A percentile compares a stretch with the other conserved stretches of the same genome.
Evolutionary conservation across 345 rosid genomes (phyloP).

Genomic region (Linum tenue): DNA sequence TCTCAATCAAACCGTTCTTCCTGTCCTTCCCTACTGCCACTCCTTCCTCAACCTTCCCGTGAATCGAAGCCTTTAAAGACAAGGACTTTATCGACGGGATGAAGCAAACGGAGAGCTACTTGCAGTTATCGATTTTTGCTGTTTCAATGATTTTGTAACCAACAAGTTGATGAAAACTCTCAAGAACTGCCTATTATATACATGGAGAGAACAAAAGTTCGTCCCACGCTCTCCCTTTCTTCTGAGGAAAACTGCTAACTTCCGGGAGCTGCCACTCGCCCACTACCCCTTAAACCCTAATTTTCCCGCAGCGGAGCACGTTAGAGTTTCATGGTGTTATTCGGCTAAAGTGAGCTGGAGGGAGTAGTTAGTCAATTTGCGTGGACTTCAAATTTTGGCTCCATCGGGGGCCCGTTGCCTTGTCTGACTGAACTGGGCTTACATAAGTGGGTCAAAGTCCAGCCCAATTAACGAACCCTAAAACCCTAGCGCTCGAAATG

Average conservation of each 20-base stretch:
- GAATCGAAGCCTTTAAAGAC: not conserved
- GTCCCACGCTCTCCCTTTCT: not conserved
- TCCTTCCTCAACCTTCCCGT: too few relatives aligned
- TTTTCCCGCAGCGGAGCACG: not conserved
- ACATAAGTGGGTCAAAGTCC: not conserved
- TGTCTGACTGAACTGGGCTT: too few relatives aligned
- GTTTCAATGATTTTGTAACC: not conserved
- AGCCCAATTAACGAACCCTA: not conserved
- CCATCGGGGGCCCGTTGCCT: too few relatives aligned
- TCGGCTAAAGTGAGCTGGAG: not conserved
- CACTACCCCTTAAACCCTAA: not conserved
- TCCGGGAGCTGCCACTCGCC: too few relatives aligned
- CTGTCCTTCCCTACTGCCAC: not conserved
- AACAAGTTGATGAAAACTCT: not conserved
- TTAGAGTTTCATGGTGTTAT: not conserved
- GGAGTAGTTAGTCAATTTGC: not conserved
- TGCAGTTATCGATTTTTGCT: slow-evolving; percentile 8
- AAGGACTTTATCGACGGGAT: slow-evolving; percentile 3
- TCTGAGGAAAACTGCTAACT: not conserved
- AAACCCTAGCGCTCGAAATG: not conserved
- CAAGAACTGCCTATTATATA: not conserved
- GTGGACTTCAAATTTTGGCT: not conserved
- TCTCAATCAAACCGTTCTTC: too few relatives aligned
- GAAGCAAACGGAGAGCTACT: not conserved
- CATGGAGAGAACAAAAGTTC: not conserved